Evolutionary conservation across 2,329 filamentous ascomycete genomes (phyloP).

Genomic region (Coniochaeta prunicola): DNA sequence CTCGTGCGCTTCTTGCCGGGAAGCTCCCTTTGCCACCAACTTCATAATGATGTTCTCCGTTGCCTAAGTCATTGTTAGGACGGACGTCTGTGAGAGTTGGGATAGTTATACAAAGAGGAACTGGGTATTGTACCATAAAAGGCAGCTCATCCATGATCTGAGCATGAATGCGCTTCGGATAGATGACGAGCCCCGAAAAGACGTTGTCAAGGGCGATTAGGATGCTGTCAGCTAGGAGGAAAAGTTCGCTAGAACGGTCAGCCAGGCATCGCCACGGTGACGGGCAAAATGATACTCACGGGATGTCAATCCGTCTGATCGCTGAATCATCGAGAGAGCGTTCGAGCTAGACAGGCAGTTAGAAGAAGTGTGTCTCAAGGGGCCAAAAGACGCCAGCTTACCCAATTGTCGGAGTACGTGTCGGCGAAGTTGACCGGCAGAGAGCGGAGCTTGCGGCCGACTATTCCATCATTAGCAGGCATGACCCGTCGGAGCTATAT

Average conservation of each 20-base stretch:
- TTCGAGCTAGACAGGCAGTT: conserved; percentile 54
- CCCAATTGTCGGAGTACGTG: conserved; percentile 58
- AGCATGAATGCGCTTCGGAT: conserved; percentile 63
- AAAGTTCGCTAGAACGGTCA: too few relatives aligned
- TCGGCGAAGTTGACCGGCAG: conserved; percentile 43
- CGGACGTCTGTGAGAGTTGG: too few relatives aligned
- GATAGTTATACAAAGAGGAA: too few relatives aligned
- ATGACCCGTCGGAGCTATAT: conserved; percentile 25
- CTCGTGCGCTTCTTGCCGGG: conserved; percentile 78
- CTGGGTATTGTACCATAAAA: too few relatives aligned
- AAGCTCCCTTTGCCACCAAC: conserved; percentile 61
- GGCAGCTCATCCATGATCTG: conserved; percentile 71
- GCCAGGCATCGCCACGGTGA: conserved; percentile 55
- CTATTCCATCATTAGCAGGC: conserved; percentile 37
- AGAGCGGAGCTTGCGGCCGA: conserved; percentile 29
- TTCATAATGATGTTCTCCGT: conserved; percentile 73
- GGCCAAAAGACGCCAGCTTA: background rate
- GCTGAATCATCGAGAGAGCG: conserved; percentile 71
- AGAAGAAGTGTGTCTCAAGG: background rate
- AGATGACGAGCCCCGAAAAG: conserved; percentile 62
- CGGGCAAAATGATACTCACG: background rate
- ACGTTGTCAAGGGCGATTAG: conserved; percentile 63
- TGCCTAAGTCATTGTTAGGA: too few relatives aligned
- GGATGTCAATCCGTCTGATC: conserved; percentile 43
- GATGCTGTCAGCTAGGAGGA: conserved; percentile 62